phyloP scores from a whole-genome alignment of 139 green algal genomes.

The Tetradesmus lagerheimii region DNA sequence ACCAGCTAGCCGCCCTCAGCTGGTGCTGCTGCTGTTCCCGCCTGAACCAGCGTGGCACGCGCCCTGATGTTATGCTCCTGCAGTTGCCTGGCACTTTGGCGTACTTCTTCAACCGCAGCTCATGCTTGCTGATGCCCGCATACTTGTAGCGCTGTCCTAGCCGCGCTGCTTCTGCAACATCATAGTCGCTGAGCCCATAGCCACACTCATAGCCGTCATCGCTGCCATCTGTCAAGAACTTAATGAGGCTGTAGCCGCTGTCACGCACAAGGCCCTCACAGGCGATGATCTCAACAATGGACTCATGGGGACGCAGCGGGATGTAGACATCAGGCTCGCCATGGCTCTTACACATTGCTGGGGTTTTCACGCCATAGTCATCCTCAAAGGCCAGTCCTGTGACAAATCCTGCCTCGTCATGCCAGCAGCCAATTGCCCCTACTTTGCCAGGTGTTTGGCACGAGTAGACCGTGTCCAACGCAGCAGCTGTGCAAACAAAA shows the following conservation, averaged over 20 bases:
- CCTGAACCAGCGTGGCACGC: background rate
- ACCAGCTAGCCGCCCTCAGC: background rate
- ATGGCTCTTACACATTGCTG: background rate
- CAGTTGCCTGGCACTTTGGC: background rate
- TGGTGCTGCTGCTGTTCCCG: background rate
- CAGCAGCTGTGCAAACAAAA: background rate
- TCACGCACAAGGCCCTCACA: background rate
- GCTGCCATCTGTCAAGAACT: conserved; percentile 2
- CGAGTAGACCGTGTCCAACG: background rate
- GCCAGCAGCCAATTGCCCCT: background rate
- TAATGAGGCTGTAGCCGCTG: background rate
- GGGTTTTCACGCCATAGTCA: conserved; percentile 15
- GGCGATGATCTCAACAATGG: background rate
- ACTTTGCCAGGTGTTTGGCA: conserved; percentile 4
- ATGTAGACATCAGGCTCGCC: background rate
- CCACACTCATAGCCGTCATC: background rate
- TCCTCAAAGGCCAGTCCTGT: conserved; percentile 12
- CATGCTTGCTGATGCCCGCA: background rate
- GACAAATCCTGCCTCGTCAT: background rate
- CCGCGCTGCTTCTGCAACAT: background rate
- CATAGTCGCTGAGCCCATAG: conserved; percentile 7
- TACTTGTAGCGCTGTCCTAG: background rate
- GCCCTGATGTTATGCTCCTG: background rate
- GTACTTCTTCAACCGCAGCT: background rate
- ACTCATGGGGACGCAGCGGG: background rate